Percentiles rank a stretch among this genome's conserved stretches.
Conservation (phyloP, 1,139 yeast species). For the Protomyces inouyei region DNA sequence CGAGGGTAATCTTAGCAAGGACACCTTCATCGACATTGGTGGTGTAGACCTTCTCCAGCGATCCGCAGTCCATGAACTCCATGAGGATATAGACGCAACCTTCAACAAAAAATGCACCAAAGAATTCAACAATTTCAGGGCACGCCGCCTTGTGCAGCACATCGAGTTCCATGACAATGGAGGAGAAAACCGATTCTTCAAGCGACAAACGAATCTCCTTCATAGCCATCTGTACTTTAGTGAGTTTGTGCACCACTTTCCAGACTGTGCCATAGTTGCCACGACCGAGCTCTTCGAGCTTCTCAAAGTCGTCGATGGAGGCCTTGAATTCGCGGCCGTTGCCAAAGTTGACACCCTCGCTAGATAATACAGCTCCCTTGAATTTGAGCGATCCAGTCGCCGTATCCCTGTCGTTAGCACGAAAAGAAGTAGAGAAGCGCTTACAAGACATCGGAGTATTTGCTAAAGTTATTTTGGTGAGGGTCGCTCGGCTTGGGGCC, state of each 20-base stretch:
- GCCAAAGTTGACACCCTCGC: conserved; percentile 85
- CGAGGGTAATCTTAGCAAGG: conserved; percentile 73
- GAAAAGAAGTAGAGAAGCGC: neutral
- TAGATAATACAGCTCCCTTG: conserved; percentile 86
- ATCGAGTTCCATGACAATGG: conserved; percentile 78
- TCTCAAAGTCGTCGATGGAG: conserved; percentile 70
- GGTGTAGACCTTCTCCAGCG: conserved; percentile 75
- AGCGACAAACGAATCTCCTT: conserved; percentile 73
- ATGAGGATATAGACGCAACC: conserved; percentile 82
- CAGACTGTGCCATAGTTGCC: conserved; percentile 94
- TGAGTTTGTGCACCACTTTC: conserved; percentile 81
- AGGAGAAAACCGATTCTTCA: conserved; percentile 74
- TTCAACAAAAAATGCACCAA: conserved; percentile 70
- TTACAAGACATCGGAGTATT: conserved; percentile 25
- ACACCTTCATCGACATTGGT: conserved; percentile 57
- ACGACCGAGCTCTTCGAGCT: conserved; percentile 72
- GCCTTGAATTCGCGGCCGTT: conserved; percentile 84
- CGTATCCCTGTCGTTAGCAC: conserved; percentile 44
- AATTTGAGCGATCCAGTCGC: conserved; percentile 87
- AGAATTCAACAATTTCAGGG: conserved; percentile 80
- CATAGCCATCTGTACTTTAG: conserved; percentile 89
- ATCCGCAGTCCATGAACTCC: conserved; percentile 98
- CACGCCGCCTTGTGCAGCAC: conserved; percentile 83
- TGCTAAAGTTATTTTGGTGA: conserved; percentile 11
- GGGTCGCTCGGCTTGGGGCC: conserved; percentile 6